These are phyloP conservation scores for Aphanomyces cochlioides DNA, from an alignment of 352 stramenopile species.

Conservation along the genomic window DNA sequence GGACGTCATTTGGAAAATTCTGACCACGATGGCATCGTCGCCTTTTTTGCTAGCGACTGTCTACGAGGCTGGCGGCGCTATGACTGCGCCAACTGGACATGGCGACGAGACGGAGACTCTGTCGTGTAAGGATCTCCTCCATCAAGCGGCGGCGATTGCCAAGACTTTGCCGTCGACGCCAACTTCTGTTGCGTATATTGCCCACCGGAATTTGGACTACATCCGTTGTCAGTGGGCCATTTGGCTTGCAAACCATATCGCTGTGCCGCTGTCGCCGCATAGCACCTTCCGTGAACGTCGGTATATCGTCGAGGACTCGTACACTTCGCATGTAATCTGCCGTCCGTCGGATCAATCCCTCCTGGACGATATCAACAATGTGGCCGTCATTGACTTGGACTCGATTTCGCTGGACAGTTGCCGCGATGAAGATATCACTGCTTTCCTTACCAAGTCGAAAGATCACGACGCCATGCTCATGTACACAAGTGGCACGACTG, in stretches of 20 bases:
- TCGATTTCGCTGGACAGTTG: no score
- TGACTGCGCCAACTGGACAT: constrained; percentile 2
- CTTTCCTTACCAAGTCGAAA: no score
- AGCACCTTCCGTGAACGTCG: constrained; percentile 1
- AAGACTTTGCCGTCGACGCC: constrained; percentile 8
- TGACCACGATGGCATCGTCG: background rate
- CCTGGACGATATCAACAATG: no score
- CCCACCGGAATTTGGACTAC: constrained; percentile 36
- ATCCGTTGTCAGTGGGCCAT: constrained; percentile 69
- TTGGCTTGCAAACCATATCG: constrained; percentile 63
- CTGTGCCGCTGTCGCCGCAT: constrained; percentile 45
- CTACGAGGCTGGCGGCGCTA: background rate
- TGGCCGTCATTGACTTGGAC: no score
- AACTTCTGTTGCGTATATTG: constrained; percentile 19
- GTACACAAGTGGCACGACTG: no score
- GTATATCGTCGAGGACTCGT: constrained; percentile 28
- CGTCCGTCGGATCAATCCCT: background rate
- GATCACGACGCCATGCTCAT: no score
- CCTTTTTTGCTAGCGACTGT: constrained; percentile 12
- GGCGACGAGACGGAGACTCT: constrained; percentile 8
- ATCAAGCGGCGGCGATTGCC: constrained; percentile 19
- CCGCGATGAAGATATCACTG: background rate
- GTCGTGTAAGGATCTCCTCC: constrained; percentile 1
- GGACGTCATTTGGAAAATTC: background rate
- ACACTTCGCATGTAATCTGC: constrained; percentile 20